These are phyloP conservation scores for Rostrohypoxylon terebratum DNA, from an alignment of 495 filamentous ascomycete species.

Conservation along the genomic window DNA sequence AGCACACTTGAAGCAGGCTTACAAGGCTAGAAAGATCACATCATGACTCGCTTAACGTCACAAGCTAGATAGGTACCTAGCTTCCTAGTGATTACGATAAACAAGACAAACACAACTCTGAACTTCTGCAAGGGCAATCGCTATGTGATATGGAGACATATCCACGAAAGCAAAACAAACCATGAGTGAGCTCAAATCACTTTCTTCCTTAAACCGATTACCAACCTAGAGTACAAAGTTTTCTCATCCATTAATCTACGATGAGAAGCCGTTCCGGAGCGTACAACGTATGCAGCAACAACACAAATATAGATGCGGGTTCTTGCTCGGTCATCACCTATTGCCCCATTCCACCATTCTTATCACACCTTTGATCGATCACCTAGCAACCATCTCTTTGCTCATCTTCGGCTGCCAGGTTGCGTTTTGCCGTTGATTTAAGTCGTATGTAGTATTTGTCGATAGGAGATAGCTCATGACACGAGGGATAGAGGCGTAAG, in stretches of 20 bases:
- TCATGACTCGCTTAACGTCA: background rate
- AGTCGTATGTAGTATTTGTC: slow-evolving; percentile 32
- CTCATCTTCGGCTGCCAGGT: slow-evolving; percentile 48
- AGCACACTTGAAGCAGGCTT: too few relatives aligned
- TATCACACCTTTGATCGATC: slow-evolving; percentile 26
- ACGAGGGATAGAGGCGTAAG: slow-evolving; percentile 28
- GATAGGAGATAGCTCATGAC: slow-evolving; percentile 13
- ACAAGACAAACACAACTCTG: background rate
- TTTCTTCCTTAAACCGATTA: slow-evolving; percentile 48
- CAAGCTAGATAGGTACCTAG: too few relatives aligned
- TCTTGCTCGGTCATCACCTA: slow-evolving; percentile 55
- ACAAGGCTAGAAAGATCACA: background rate
- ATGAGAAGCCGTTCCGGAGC: slow-evolving; percentile 52
- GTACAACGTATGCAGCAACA: slow-evolving; percentile 51
- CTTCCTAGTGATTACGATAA: background rate
- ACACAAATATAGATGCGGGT: slow-evolving; percentile 58
- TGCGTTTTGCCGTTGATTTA: slow-evolving; percentile 24
- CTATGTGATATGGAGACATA: background rate
- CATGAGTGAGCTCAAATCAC: slow-evolving; percentile 22
- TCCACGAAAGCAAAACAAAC: slow-evolving; percentile 14
- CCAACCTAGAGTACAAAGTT: slow-evolving; percentile 60
- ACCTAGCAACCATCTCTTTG: slow-evolving; percentile 45
- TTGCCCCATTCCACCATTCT: slow-evolving; percentile 51
- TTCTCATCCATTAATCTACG: slow-evolving; percentile 57
- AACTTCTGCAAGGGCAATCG: background rate